Base-by-base conservation (phyloP, 495 filamentous ascomycete species). In the Penicillium coffeae region DNA sequence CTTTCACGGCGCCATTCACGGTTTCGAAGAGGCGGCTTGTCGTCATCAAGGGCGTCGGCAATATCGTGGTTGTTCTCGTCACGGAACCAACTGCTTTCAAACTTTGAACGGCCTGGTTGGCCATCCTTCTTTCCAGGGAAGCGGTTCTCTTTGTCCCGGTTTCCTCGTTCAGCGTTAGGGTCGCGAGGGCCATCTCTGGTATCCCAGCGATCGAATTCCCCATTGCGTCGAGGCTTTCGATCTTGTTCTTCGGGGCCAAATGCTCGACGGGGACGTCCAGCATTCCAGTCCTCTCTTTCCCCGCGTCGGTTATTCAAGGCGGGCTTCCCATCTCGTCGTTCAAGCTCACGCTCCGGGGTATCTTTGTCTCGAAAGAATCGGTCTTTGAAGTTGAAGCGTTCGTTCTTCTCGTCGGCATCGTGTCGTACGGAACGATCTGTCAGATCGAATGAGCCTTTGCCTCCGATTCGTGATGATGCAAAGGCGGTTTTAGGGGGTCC, bases 401-500 rank as follows among this genome's bases (percentile, higher is more conserved):
- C 87, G 69, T 59, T 83, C 74, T 68, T 79, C 42, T 76, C 68
- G 30, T 76, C 70, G 3, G 65, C 51, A 6, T 86, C 82, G 18
- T 65, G 70, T 33, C 74, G 76, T 15, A 63, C 50, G 8, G 71
- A 51, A 45, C 65, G 69, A 33, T 63, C 80, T 64, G 48, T 84
- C 72, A 35, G 54, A 44, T 68, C 75, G 60, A 57, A 84, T 65
- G 56, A 80, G 46, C 62, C 72, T 74, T 81, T 73, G 48, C 69
- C 70, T 47, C 73, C 57, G 49, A 74, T 78, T 67, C 81, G 64
- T 38, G 87, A 89, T 13, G 91, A 96, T 48, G 88, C 84, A 65
- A 97, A 96, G 21, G 82, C 82, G 20, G 81, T 89, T 54, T 90
- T 90, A 1, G 91, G 90, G 22, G 91, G 91, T 25, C 89, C 90